Base-by-base conservation (phyloP, 2,329 filamentous ascomycete genomes). In the Sclerotinia subarctica region DNA sequence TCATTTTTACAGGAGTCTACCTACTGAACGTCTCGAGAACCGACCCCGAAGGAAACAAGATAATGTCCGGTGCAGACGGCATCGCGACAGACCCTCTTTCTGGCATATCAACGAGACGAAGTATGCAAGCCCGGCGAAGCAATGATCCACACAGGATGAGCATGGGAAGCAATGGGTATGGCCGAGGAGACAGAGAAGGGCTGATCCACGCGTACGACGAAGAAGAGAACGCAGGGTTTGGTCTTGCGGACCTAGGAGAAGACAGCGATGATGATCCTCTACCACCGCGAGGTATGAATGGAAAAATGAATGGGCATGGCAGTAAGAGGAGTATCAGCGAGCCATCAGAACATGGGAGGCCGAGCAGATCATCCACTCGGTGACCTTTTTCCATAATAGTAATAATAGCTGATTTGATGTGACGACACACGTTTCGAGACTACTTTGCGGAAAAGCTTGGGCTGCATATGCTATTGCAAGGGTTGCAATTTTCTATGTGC, bases 1-100 rank as follows among this genome's bases (percentile, higher is more conserved):
- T 95, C 72, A 98, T 96, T 70, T 98, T 98, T 78, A 91, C 93
- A 3, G 94, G 94, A 38, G 94, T 98, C 65, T 98, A 98, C 79
- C 87, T 98, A 7, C 86, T 98, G 73, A 98, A 98, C 77, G 88
- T 99, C n/a, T 97, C 94, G 0, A 90, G 95, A 75, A 86, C 89
- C 72, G 95, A 99, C 76, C 93, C 95, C 1, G 89, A 96, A 76
- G 94, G 94, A 64, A 87, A 84, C 68, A 86, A 85, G 69, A 78
- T 90, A 72, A 82, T 91, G 47, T 85, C 86, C 65, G 85, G 86
- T 66, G 88, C 81, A 57, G 92, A 96, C 77, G 91, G 90, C 60
- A 91, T 94, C 5, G 95, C 94, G 17, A 97, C 94, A 19, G 95
- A 99, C 78, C 92, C 91, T 78, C 87, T 99, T 67, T 93, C 93